A percentile compares a stretch with the other conserved stretches of the same genome.
Evolutionary conservation across 805 yeast species (phyloP).

Genomic region (Metschnikowia lunata): DNA sequence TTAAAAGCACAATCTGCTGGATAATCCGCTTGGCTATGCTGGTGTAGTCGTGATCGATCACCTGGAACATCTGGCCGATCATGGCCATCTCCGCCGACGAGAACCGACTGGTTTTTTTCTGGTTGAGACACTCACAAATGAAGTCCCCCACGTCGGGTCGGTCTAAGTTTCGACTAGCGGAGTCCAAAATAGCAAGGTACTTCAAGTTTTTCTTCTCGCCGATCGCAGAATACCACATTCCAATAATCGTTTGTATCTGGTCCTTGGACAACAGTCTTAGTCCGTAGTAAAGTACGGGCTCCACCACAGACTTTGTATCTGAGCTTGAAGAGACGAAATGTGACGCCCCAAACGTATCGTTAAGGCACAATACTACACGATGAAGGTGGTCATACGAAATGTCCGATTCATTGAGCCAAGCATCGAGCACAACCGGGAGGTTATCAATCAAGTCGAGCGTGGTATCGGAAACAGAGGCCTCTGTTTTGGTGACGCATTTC

Average conservation of each 20-base stretch:
- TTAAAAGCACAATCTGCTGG: slow-evolving; percentile 29
- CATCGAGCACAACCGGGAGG: slow-evolving; percentile 23
- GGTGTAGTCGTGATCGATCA: slow-evolving; percentile 20
- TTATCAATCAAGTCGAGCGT: slow-evolving; percentile 32
- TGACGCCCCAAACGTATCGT: slow-evolving; percentile 31
- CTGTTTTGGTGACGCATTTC: slow-evolving; percentile 28
- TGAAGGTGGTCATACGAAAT: slow-evolving; percentile 20
- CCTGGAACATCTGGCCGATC: slow-evolving; percentile 20
- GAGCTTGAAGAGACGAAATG: slow-evolving; percentile 14
- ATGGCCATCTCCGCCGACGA: slow-evolving; percentile 17
- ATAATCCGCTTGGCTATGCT: slow-evolving; percentile 30
- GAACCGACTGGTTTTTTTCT: slow-evolving; percentile 17
- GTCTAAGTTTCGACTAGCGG: slow-evolving; percentile 7
- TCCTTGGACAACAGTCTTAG: slow-evolving; percentile 5
- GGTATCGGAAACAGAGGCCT: slow-evolving; percentile 24
- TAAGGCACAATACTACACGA: slow-evolving; percentile 24
- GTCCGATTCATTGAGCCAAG: slow-evolving; percentile 17
- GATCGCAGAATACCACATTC: slow-evolving; percentile 15
- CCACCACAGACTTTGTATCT: slow-evolving; percentile 9
- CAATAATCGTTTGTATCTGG: slow-evolving; percentile 13
- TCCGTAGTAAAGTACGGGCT: slow-evolving; percentile 7
- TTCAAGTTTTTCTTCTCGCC: slow-evolving; percentile 18
- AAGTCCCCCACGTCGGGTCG: slow-evolving; percentile 13
- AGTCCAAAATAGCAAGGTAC: slow-evolving; percentile 18
- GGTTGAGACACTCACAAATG: slow-evolving; percentile 18